A percentile compares a stretch with the other conserved stretches of the same genome.
These are phyloP conservation scores for Kregervanrija fluxuum DNA, from an alignment of 805 yeast species.

Conservation along the genomic window DNA sequence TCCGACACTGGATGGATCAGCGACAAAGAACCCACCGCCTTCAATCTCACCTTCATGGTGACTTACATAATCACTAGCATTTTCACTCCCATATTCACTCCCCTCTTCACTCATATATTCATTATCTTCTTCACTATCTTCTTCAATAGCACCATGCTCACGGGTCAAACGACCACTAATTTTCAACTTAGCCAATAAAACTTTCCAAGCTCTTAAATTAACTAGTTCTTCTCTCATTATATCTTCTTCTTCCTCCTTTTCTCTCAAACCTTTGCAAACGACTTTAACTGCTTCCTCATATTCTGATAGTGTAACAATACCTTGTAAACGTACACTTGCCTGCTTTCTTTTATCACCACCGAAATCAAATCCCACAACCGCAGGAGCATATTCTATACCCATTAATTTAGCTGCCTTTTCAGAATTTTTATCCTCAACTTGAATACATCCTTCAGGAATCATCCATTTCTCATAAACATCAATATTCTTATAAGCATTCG, in stretches of 20 bases:
- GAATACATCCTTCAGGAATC: constrained; percentile 76
- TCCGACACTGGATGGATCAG: constrained; percentile 4
- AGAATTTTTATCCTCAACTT: constrained; percentile 48
- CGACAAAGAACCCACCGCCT: constrained; percentile 19
- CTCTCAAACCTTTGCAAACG: constrained; percentile 41
- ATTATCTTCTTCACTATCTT: constrained; percentile 13
- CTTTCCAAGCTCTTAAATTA: constrained; percentile 49
- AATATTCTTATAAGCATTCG: constrained; percentile 75
- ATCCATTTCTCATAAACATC: constrained; percentile 72
- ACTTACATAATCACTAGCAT: neutral
- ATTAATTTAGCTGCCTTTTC: constrained; percentile 65
- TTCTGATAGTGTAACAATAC: constrained; percentile 65
- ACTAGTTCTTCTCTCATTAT: constrained; percentile 37
- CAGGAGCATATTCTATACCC: constrained; percentile 75
- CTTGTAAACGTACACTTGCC: constrained; percentile 62
- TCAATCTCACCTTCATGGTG: constrained; percentile 5
- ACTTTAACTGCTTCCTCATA: constrained; percentile 51
- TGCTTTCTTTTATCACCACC: constrained; percentile 28
- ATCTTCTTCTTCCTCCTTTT: constrained; percentile 42
- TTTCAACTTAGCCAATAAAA: constrained; percentile 41
- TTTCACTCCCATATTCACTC: neutral
- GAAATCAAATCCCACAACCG: constrained; percentile 83
- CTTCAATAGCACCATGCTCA: constrained; percentile 39
- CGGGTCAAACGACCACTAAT: constrained; percentile 39
- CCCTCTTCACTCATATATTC: constrained; percentile 5